Percentiles rank a stretch among this genome's conserved stretches.
These are phyloP conservation scores for Colletotrichum endophyticum DNA, from an alignment of 2,329 filamentous ascomycete genomes.

Conservation along the genomic window DNA sequence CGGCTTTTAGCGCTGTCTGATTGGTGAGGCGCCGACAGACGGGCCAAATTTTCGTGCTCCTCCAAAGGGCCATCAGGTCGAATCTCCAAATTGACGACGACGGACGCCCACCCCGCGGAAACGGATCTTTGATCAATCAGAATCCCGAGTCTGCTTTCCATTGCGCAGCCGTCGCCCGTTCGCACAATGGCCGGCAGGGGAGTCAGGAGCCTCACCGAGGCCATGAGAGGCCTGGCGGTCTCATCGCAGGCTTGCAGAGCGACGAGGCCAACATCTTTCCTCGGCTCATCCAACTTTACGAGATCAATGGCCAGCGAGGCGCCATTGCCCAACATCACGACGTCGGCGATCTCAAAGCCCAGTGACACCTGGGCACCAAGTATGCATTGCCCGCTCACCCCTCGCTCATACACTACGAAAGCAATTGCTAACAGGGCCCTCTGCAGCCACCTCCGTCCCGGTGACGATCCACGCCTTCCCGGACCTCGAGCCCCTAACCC, in stretches of 20 bases:
- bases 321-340: slow-evolving; percentile 41
- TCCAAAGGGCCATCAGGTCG: background rate
- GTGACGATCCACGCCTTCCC: slow-evolving; percentile 92
- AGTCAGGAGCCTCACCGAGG: slow-evolving; percentile 56
- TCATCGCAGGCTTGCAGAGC: slow-evolving; percentile 39
- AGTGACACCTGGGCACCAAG: slow-evolving; percentile 51
- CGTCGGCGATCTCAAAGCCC: slow-evolving; percentile 35
- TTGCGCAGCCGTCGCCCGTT: slow-evolving; percentile 1
- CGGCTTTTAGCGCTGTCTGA: background rate
- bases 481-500: slow-evolving; percentile 79
- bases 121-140: background rate
- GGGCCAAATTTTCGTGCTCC: slow-evolving; percentile 21
- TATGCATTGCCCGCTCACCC: slow-evolving; percentile 29
- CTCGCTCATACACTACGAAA: background rate
- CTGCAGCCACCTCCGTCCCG: slow-evolving; percentile 68
- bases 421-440: slow-evolving; percentile 5
- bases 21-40: slow-evolving; percentile 11
- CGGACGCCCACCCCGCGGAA: background rate
- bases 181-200: slow-evolving; percentile 50
- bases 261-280: slow-evolving; percentile 42
- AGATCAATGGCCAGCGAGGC: slow-evolving; percentile 63
- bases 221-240: slow-evolving; percentile 54
- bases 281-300: slow-evolving; percentile 37
- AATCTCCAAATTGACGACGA: background rate
- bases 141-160: background rate